Conservation (phyloP, 352 stramenopile species). For the Globisporangium barbulae region DNA sequence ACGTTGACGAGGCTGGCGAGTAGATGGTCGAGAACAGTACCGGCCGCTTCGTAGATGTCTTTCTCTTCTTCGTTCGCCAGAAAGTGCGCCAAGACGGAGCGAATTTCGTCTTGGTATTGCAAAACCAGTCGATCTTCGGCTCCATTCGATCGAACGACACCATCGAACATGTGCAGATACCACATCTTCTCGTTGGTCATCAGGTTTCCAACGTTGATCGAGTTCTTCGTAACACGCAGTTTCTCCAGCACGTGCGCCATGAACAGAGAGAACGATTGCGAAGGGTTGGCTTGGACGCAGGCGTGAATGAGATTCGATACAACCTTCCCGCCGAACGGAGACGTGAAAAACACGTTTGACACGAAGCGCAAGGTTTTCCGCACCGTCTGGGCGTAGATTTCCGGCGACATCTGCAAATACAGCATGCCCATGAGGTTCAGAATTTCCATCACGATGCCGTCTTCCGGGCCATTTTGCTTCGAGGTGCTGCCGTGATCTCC, state of each 20-base stretch:
- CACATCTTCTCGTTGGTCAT: constrained; percentile 69
- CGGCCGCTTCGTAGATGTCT: constrained; percentile 51
- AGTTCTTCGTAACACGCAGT: constrained; percentile 33
- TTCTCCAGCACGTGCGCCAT: constrained; percentile 47
- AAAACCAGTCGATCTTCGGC: constrained; percentile 28
- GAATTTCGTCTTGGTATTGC: constrained; percentile 32
- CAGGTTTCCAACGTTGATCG: constrained; percentile 28
- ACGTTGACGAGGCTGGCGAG: constrained; percentile 42
- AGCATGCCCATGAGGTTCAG: constrained; percentile 59
- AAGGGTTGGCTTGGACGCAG: constrained; percentile 41
- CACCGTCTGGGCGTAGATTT: constrained; percentile 50
- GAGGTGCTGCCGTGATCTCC: constrained; percentile 18
- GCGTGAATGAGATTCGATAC: constrained; percentile 49
- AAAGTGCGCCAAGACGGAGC: constrained; percentile 44
- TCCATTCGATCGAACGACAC: constrained; percentile 43
- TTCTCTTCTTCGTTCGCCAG: constrained; percentile 46
- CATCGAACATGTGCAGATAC: constrained; percentile 55
- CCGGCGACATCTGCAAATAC: constrained; percentile 60
- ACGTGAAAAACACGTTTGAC: constrained; percentile 58
- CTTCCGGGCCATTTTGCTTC: constrained; percentile 30
- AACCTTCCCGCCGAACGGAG: constrained; percentile 56
- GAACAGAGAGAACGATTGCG: constrained; percentile 37
- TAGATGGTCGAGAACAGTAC: constrained; percentile 38
- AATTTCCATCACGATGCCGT: constrained; percentile 52
- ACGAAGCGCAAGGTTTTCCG: constrained; percentile 56